A percentile compares a stretch with the other conserved stretches of the same genome.
Conservation (phyloP, 495 filamentous ascomycete species). For the Penicillium atrosanguineum region DNA sequence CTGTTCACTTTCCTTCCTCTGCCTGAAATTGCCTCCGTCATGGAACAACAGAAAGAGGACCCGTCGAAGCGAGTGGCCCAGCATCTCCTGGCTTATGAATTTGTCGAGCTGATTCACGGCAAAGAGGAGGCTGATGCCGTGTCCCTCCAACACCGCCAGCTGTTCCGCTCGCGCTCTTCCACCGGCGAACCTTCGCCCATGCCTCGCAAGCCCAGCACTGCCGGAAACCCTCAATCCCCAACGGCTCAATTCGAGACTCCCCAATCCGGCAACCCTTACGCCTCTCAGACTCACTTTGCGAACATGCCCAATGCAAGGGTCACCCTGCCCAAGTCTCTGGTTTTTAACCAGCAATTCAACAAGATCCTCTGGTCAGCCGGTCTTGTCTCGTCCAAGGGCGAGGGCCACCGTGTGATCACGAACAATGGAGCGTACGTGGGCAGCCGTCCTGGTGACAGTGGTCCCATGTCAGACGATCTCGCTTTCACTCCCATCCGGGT, state of each 20-base stretch:
- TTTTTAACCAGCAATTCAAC: slow-evolving; percentile 58
- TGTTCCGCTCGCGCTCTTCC: slow-evolving; percentile 50
- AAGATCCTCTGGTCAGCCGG: slow-evolving; percentile 67
- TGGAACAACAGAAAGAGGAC: slow-evolving; percentile 62
- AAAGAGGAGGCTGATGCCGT: slow-evolving; percentile 52
- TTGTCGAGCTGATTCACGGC: slow-evolving; percentile 78
- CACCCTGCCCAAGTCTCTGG: slow-evolving; percentile 63
- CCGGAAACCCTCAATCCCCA: slow-evolving; percentile 19
- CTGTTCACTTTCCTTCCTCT: slow-evolving; percentile 87
- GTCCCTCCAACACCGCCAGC: slow-evolving; percentile 53
- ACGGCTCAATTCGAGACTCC: slow-evolving; percentile 28
- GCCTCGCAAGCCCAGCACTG: slow-evolving; percentile 24
- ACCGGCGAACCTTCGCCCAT: slow-evolving; percentile 41
- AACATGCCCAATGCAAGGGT: slow-evolving; percentile 53
- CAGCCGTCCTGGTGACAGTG: slow-evolving; percentile 51
- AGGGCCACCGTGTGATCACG: slow-evolving; percentile 62
- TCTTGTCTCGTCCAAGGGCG: slow-evolving; percentile 59
- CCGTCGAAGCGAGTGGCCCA: slow-evolving; percentile 75
- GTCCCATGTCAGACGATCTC: slow-evolving; percentile 57
- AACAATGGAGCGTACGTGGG: slow-evolving; percentile 65
- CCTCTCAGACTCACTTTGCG: slow-evolving; percentile 43
- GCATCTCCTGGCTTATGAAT: slow-evolving; percentile 74
- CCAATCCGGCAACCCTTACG: slow-evolving; percentile 40
- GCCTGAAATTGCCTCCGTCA: slow-evolving; percentile 57
- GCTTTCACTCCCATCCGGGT: slow-evolving; percentile 59